A percentile compares a stretch with the other conserved stretches of the same genome.
Conservation (phyloP, 73 alveolate genomes). For the Paramecium octaurelia region DNA sequence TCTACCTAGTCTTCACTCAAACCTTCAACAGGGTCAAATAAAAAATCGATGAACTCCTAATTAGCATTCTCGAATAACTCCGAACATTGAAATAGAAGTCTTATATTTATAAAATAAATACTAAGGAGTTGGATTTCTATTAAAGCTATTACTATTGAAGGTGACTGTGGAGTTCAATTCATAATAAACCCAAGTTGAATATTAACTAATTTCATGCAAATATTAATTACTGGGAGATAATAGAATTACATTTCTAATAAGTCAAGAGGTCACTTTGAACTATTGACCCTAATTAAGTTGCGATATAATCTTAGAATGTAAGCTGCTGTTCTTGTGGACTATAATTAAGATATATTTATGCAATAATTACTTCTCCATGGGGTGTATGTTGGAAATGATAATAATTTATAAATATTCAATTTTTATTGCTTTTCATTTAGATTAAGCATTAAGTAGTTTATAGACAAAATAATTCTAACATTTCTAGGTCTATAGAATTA, state of each 20-base stretch:
- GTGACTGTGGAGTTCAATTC: neutral
- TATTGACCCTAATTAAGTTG: neutral
- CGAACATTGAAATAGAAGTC: neutral
- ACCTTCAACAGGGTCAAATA: neutral
- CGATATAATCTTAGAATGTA: neutral
- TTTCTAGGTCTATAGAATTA: conserved; percentile 66
- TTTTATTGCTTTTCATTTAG: neutral
- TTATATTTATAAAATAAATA: neutral
- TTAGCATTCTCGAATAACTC: neutral
- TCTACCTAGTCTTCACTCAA: neutral
- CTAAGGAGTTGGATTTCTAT: neutral
- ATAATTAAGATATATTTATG: neutral
- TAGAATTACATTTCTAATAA: neutral
- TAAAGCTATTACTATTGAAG: neutral
- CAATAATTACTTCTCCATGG: neutral
- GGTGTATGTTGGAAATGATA: neutral
- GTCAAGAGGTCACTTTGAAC: neutral
- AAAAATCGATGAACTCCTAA: neutral
- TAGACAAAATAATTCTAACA: conserved; percentile 65
- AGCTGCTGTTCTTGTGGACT: neutral
- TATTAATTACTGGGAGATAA: neutral
- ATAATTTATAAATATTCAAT: neutral
- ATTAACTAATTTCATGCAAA: neutral
- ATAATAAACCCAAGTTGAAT: neutral
- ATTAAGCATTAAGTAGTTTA: conserved; percentile 15